Evolutionary conservation across 202 grass and related monocot genomes (phyloP), one percentile per base, ranked within the genome.

Genomic region (Bolboschoenoplectus hybrid): DNA sequence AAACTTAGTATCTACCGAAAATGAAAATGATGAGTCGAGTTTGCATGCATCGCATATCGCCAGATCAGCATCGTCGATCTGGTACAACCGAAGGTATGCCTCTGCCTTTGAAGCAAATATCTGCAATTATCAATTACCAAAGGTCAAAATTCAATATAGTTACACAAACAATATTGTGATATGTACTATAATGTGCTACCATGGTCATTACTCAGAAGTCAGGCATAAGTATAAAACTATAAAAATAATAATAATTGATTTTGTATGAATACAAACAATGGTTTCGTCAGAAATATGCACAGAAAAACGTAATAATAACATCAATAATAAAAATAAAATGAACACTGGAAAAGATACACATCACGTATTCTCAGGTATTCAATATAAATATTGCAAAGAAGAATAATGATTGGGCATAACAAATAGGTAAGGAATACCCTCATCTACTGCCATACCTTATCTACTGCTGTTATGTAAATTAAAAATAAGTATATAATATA

Each of bases 21-120:
- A 88, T n/a, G 86, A 93, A 84, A 83, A 92, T 62, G 89, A 88
- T 72, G 58, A 89, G 69, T 95, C 93, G 35, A 98, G 89, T 77
- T 95, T 95, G 67, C 86, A 93, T 81, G 95, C 91, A 86, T 85
- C 91, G 3, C 87, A 91, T 78, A 98, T 92, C 52, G 89, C 81
- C 68, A 87, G 3, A 82, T 98, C 95, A 87, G 95, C 93, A 17
- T 98, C 95, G 2, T 95, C 93, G 12, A 95, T 81, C 58, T 85
- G 87, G 84, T 89, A 88, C 81, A 95, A 84, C 56, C 47, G 58
- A 35, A 98, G 91, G 88, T 93, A 90, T 56, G 93, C 88, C 86
- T 98, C 95, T 64, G 93, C 95, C 85, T 85, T 92, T 41, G 91
- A 87, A 14, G 95, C 85, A 70, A 95, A 92, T 64, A 98, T 79